A percentile compares a stretch with the other conserved stretches of the same genome.
These are phyloP conservation scores for Hanseniaspora uvarum DNA, from an alignment of 1,139 yeast species.

Conservation along the genomic window DNA sequence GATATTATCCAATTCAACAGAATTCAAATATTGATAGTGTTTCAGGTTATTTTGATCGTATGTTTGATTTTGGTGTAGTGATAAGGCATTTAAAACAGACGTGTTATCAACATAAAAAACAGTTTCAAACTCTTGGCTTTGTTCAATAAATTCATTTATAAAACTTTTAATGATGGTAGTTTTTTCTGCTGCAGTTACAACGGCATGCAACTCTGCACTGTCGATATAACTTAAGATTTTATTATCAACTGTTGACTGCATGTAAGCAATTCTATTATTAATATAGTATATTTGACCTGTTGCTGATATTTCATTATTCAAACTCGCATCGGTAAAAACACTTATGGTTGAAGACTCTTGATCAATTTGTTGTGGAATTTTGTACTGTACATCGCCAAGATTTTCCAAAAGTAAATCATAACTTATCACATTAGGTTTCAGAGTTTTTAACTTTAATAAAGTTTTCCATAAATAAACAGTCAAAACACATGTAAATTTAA, in stretches of 20 bases:
- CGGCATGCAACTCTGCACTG: background rate
- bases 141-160: background rate
- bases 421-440: background rate
- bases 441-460: background rate
- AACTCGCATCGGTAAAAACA: constrained; percentile 5
- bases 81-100: background rate
- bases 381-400: background rate
- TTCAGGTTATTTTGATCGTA: background rate
- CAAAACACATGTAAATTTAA: background rate
- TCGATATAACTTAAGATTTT: background rate
- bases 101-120: background rate
- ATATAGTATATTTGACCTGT: background rate
- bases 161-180: background rate
- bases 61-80: background rate
- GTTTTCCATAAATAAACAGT: background rate
- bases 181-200: background rate
- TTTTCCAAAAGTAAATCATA: background rate
- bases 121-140: background rate
- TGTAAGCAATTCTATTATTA: background rate
- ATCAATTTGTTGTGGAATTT: background rate
- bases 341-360: background rate
- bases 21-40: background rate
- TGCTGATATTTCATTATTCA: background rate
- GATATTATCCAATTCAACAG: background rate
- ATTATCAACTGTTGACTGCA: background rate